Conservation (phyloP, 1,284 basidiomycete genomes). For the Sanghuangporus sanghuang region DNA sequence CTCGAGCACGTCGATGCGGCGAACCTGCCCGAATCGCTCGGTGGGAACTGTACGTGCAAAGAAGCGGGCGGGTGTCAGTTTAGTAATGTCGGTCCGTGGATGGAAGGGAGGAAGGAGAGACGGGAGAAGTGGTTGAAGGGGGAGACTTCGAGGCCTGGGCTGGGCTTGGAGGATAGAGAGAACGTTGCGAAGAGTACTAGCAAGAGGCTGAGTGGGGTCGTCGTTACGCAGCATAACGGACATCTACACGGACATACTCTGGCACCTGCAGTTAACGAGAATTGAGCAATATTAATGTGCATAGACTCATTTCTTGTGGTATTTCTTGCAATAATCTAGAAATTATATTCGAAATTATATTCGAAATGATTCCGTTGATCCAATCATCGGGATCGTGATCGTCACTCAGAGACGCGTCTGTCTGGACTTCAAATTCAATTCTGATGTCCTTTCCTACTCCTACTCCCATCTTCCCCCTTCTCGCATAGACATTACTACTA, state of each 20-base stretch:
- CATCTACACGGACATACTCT: background rate
- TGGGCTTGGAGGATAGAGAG: conserved; percentile 11
- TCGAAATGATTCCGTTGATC: background rate
- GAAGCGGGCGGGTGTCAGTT: conserved; percentile 51
- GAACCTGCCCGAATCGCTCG: conserved; percentile 37
- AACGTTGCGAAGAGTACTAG: background rate
- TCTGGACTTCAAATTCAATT: background rate
- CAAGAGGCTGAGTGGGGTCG: background rate
- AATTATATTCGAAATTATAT: background rate
- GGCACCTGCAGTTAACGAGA: background rate
- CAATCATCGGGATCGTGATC: too few relatives aligned
- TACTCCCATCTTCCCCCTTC: background rate
- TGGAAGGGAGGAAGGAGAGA: conserved; percentile 51
- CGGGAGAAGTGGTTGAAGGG: conserved; percentile 32
- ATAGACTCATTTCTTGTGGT: background rate
- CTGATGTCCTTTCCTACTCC: background rate
- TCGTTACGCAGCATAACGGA: background rate
- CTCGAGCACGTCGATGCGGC: conserved; percentile 53
- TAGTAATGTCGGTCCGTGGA: conserved; percentile 65
- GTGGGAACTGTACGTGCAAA: conserved; percentile 51
- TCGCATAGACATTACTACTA: too few relatives aligned
- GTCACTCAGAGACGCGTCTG: background rate
- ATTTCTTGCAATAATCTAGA: background rate
- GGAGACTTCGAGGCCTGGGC: conserved; percentile 8
- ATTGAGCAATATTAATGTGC: background rate